Percentiles rank a stretch among this genome's conserved stretches.
Conservation (phyloP, 306 rosid genomes). For the Argentina anserina region DNA sequence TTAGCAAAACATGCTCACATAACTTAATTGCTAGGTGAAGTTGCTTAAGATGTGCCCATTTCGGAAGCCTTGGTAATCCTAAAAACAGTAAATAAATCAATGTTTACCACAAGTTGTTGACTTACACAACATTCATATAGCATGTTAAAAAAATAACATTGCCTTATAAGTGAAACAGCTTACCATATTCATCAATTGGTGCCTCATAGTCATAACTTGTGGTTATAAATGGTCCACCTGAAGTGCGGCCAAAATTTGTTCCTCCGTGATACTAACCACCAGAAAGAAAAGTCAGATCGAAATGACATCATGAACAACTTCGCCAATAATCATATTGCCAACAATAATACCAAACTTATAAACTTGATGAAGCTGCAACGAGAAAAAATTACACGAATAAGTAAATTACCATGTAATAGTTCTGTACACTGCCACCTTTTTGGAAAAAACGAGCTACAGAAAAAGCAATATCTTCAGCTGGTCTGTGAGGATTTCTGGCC, state of each 20-base stretch:
- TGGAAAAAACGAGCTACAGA: slow-evolving; percentile 96
- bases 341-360: neutral
- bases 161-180: slow-evolving; percentile 1
- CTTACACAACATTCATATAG: neutral
- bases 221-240: slow-evolving; percentile 96
- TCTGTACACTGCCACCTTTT: slow-evolving; percentile 89
- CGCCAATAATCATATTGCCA: neutral
- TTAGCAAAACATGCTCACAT: slow-evolving; percentile 63
- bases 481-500: slow-evolving; percentile 90
- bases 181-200: slow-evolving; percentile 93
- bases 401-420: slow-evolving; percentile 83
- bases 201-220: slow-evolving; percentile 98
- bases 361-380: neutral
- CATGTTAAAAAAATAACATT: neutral
- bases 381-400: neutral
- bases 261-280: slow-evolving; percentile 84
- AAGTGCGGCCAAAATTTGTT: slow-evolving; percentile 92
- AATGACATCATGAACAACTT: slow-evolving; percentile 4
- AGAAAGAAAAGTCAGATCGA: neutral
- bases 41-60: slow-evolving; percentile 95
- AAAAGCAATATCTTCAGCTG: slow-evolving; percentile 82
- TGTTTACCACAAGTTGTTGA: neutral
- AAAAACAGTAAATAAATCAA: neutral
- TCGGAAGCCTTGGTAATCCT: slow-evolving; percentile 91
- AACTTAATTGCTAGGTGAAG: slow-evolving; percentile 83